Evolutionary conservation across 805 yeast species (phyloP).

Genomic region (Hanseniaspora meyeri): DNA sequence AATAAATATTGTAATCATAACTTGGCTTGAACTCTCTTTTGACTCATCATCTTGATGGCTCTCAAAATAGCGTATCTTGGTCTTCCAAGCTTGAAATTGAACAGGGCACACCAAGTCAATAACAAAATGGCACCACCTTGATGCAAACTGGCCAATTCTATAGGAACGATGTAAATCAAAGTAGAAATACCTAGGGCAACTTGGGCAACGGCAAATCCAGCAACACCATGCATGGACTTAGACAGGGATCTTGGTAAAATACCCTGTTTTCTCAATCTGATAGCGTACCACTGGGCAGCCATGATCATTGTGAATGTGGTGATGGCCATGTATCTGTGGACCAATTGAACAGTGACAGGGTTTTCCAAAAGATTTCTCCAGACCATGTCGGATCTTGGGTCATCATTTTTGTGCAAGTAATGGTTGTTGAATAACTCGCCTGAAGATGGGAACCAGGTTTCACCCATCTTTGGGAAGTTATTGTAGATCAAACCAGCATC

Average conservation of each 20-base stretch:
- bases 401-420: slow-evolving; percentile 53
- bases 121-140: slow-evolving; percentile 94
- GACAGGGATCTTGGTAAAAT: slow-evolving; percentile 47
- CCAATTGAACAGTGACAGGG: slow-evolving; percentile 89
- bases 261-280: slow-evolving; percentile 34
- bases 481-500: slow-evolving; percentile 96
- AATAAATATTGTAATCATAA: slow-evolving; percentile 3
- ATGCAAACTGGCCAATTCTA: slow-evolving; percentile 85
- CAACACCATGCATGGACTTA: slow-evolving; percentile 47
- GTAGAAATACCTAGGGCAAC: slow-evolving; percentile 80
- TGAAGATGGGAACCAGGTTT: slow-evolving; percentile 58
- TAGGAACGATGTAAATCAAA: slow-evolving; percentile 77
- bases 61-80: slow-evolving; percentile 39
- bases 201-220: slow-evolving; percentile 78
- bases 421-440: slow-evolving; percentile 66
- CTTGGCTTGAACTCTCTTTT: slow-evolving; percentile 20
- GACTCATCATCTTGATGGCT: slow-evolving; percentile 26
- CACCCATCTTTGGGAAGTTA: slow-evolving; percentile 95
- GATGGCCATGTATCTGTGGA: slow-evolving; percentile 75
- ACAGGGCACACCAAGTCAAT: slow-evolving; percentile 61
- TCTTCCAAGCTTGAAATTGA: slow-evolving; percentile 44
- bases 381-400: slow-evolving; percentile 48
- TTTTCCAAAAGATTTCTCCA: slow-evolving; percentile 93
- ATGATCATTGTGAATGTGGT: slow-evolving; percentile 63
- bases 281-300: slow-evolving; percentile 59